Evolutionary conservation across 371 early-diverging fungal genomes (phyloP).

Genomic region (Rhizopus stolonifer): DNA sequence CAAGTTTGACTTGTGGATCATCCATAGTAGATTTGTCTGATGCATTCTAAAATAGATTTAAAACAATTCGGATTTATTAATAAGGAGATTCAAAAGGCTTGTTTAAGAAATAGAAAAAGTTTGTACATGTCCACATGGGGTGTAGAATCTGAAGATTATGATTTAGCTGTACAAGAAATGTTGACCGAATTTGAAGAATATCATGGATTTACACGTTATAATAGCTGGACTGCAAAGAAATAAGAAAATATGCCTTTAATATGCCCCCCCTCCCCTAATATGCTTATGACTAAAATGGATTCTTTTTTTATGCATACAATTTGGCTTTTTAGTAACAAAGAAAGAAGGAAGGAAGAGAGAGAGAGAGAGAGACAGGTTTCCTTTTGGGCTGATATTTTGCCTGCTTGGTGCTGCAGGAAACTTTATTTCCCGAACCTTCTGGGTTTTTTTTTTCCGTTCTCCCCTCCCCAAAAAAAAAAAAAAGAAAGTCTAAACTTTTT

Average conservation of each 20-base stretch:
- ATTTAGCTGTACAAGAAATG: conserved; percentile 44
- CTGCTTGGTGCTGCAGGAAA: too few species aligned
- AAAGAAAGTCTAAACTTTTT: too few species aligned
- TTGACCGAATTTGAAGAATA: conserved; percentile 49
- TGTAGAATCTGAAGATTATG: conserved; percentile 44
- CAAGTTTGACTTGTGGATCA: conserved; percentile 2
- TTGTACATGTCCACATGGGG: conserved; percentile 41
- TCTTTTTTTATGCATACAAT: neutral
- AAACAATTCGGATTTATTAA: conserved; percentile 56
- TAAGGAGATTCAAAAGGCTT: conserved; percentile 45
- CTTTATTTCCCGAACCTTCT: too few species aligned
- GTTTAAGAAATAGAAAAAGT: conserved; percentile 34
- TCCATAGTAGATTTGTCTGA: neutral
- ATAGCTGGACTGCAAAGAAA: conserved; percentile 28
- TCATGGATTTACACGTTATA: conserved; percentile 44
- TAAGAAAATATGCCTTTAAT: too few species aligned
- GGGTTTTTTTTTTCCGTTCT: too few species aligned
- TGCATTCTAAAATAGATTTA: conserved; percentile 27
- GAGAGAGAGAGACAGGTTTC: too few species aligned
- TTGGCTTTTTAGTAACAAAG: too few species aligned
- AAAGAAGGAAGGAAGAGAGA: neutral
- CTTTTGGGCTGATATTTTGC: too few species aligned
- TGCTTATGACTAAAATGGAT: too few species aligned
- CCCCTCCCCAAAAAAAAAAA: too few species aligned
- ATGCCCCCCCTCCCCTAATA: too few species aligned